Evolutionary conservation across 2,329 filamentous ascomycete genomes (phyloP).

Genomic region (Exophiala lecanii-corni): DNA sequence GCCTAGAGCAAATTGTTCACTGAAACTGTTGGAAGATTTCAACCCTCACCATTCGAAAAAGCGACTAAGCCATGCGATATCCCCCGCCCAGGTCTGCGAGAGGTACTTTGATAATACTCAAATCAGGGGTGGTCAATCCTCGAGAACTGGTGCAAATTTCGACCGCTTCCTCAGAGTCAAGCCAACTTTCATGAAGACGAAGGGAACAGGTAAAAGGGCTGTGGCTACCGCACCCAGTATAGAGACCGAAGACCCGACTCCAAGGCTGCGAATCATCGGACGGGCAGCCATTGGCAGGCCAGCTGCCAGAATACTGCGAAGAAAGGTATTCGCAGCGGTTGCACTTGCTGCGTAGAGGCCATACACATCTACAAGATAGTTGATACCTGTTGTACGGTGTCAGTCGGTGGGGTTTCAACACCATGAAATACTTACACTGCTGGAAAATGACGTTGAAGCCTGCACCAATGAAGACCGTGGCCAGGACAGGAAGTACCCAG

Average conservation of each 20-base stretch:
- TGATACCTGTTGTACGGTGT: constrained; percentile 34
- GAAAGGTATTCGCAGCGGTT: constrained; percentile 41
- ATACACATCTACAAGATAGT: constrained; percentile 42
- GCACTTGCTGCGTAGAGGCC: constrained; percentile 38
- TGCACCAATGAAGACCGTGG: constrained; percentile 38
- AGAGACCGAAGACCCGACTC: constrained; percentile 39
- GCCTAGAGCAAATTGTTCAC: too few species aligned
- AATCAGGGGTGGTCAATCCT: too few species aligned
- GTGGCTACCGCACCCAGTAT: constrained; percentile 40
- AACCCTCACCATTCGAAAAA: too few species aligned
- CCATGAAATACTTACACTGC: constrained; percentile 27
- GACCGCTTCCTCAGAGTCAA: constrained; percentile 38
- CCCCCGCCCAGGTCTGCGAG: too few species aligned
- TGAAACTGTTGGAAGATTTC: too few species aligned
- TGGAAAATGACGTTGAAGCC: constrained; percentile 44
- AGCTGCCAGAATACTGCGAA: constrained; percentile 37
- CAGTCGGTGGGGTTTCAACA: neutral
- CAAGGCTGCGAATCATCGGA: constrained; percentile 40
- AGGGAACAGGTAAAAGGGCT: constrained; percentile 40
- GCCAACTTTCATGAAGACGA: constrained; percentile 43
- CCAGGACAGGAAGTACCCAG: constrained; percentile 34
- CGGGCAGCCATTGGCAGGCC: constrained; percentile 34
- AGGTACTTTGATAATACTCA: too few species aligned
- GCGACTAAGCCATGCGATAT: too few species aligned
- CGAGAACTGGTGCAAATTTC: constrained; percentile 38